Evolutionary conservation across 2,329 filamentous ascomycete genomes (phyloP).

Genomic region (Apiospora koreana): DNA sequence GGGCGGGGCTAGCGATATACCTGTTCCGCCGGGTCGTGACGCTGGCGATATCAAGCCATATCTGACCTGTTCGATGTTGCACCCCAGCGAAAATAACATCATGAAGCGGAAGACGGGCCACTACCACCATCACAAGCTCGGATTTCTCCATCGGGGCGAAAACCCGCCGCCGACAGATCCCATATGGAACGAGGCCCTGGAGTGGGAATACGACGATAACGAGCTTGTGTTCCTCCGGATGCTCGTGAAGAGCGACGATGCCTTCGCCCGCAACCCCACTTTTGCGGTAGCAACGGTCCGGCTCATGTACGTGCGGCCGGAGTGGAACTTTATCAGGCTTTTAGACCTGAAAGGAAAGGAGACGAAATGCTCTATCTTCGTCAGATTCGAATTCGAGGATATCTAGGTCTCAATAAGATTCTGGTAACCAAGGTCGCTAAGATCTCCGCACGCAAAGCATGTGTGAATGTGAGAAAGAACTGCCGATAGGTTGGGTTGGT

Average conservation of each 20-base stretch:
- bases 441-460: not conserved
- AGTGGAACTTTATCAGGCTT: constrained; percentile 67
- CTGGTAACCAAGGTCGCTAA: not conserved
- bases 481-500: not conserved
- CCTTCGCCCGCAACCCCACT: constrained; percentile 62
- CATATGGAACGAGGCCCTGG: constrained; percentile 65
- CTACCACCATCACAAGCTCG: constrained; percentile 62
- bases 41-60: constrained; percentile 62
- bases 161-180: constrained; percentile 62
- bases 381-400: constrained; percentile 60
- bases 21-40: constrained; percentile 51
- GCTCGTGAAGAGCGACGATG: constrained; percentile 67
- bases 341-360: constrained; percentile 65
- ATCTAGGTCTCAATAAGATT: not conserved
- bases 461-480: not conserved
- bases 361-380: constrained; percentile 62
- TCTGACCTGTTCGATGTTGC: constrained; percentile 64
- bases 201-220: constrained; percentile 70
- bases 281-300: constrained; percentile 63
- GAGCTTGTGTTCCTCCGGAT: constrained; percentile 66
- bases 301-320: constrained; percentile 52
- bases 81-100: constrained; percentile 52
- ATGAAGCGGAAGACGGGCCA: constrained; percentile 62
- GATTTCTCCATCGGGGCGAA: constrained; percentile 57
- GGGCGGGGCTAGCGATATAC: constrained; percentile 63